phyloP scores from a whole-genome alignment of 1,284 basidiomycete genomes.

The Heterobasidion irregulare region DNA sequence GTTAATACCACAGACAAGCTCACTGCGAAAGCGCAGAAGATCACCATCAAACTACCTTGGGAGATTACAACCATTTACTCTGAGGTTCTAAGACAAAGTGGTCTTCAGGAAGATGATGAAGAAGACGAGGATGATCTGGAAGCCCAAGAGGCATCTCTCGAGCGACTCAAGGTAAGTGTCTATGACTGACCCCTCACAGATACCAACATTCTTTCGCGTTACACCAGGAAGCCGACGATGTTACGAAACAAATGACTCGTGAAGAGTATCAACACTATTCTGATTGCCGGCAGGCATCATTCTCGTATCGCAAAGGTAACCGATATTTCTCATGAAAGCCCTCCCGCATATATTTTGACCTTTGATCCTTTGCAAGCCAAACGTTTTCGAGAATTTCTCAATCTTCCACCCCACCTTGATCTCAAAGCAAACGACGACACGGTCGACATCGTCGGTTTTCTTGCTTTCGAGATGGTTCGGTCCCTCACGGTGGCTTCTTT shows the following conservation, averaged over 20 bases:
- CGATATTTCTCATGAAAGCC: background rate
- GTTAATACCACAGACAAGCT: constrained; percentile 57
- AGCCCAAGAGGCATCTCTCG: constrained; percentile 90
- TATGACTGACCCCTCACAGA: background rate
- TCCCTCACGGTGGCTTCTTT: constrained; percentile 84
- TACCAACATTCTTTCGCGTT: background rate
- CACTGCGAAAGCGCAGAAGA: constrained; percentile 82
- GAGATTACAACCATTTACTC: constrained; percentile 89
- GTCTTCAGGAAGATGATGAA: constrained; percentile 75
- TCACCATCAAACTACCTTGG: constrained; percentile 95
- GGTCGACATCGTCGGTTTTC: constrained; percentile 93
- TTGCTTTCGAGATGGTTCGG: constrained; percentile 95
- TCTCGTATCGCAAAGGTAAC: constrained; percentile 91
- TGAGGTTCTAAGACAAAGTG: constrained; percentile 51
- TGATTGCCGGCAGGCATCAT: constrained; percentile 94
- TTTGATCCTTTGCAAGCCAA: constrained; percentile 47
- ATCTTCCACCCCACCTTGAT: constrained; percentile 84
- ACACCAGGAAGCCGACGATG: constrained; percentile 84
- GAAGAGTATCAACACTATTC: constrained; percentile 98
- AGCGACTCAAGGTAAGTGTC: constrained; percentile 62
- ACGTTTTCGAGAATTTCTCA: constrained; percentile 93
- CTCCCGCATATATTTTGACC: background rate
- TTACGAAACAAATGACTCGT: constrained; percentile 91
- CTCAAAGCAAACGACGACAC: constrained; percentile 93
- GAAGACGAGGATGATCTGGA: constrained; percentile 96